phyloP scores from a whole-genome alignment of 2,329 filamentous ascomycete genomes.

The Fusarium pseudograminearum region DNA sequence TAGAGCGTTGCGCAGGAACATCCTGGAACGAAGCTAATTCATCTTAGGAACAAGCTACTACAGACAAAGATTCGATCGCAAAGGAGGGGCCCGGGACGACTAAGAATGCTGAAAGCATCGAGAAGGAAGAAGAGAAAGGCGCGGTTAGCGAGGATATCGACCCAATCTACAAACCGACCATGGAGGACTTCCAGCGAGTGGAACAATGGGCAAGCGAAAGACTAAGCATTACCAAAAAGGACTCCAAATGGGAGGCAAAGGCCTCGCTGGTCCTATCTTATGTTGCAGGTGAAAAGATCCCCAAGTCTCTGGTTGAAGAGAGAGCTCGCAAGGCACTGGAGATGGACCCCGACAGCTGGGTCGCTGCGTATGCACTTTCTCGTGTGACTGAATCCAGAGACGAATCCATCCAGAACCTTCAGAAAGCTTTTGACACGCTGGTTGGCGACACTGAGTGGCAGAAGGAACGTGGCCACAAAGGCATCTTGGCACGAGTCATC shows the following conservation, averaged over 20 bases:
- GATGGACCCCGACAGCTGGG: not conserved
- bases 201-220: not conserved
- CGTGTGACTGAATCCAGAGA: not conserved
- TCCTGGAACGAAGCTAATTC: accelerated
- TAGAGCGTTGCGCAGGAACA: accelerated
- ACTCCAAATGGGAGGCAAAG: not conserved
- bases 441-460: not conserved
- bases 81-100: accelerated
- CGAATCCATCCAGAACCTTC: not conserved
- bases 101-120: accelerated
- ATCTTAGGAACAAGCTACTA: not conserved
- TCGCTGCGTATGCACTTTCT: not conserved
- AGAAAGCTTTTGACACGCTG: not conserved
- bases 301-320: not conserved
- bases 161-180: not conserved
- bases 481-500: not conserved
- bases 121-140: not conserved
- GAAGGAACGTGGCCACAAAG: not conserved
- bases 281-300: not conserved
- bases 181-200: not conserved
- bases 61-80: accelerated
- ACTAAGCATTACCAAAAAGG: not conserved
- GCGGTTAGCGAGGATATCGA: not conserved
- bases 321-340: not conserved
- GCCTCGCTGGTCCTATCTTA: not conserved